Evolutionary conservation across 148 eudicot species (phyloP), one percentile per base, ranked within the genome.

Genomic region (Persicaria maculosa): DNA sequence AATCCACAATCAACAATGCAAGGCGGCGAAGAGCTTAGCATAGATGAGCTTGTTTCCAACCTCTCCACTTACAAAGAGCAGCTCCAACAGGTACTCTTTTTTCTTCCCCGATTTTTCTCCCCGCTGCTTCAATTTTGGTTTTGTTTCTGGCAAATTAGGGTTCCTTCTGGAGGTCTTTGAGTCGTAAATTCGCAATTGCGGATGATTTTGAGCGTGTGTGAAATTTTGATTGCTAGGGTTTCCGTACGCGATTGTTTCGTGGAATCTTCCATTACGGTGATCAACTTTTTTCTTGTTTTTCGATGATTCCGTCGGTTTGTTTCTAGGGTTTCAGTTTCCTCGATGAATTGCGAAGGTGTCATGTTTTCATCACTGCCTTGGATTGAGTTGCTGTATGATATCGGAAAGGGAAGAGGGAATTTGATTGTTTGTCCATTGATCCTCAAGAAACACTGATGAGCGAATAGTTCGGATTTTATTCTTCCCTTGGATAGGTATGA

Each of bases 41-140:
- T 91, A 14, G 84, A 83, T 73, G 98, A 93, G 79, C 89, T 91
- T 68, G 86, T 91, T 67, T 87, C 93, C 12, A 91, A 86, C 80
- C 91, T 93, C 72, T 87, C 95, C 68, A 91, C 95, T 73, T 93
- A 93, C 83, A 85, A 80, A 75, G 88, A 89, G 11, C 98, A 93
- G 75, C 98, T 93, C 74, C 90, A 88, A 70, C 95, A 93, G 79
- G 98, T 91, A 77, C 47, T 4, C 4, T 47, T 20, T 57, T 14
- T 14, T n/a, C 4, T 77, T 40, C 61, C 72, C 19, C 8, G 4
- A 6, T 54, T 72, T 1, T 2, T 1, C 46, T 64, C 45, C 16
- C 31, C 31, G 43, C 40, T 10, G 9, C 15, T 25, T 62, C 17
- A 1, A 43, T 25, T 43, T 14, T 59, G 43, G 6, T 59, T 9